Evolutionary conservation across 352 stramenopile species (phyloP).

Genomic region (Phytophthora chlamydospora): DNA sequence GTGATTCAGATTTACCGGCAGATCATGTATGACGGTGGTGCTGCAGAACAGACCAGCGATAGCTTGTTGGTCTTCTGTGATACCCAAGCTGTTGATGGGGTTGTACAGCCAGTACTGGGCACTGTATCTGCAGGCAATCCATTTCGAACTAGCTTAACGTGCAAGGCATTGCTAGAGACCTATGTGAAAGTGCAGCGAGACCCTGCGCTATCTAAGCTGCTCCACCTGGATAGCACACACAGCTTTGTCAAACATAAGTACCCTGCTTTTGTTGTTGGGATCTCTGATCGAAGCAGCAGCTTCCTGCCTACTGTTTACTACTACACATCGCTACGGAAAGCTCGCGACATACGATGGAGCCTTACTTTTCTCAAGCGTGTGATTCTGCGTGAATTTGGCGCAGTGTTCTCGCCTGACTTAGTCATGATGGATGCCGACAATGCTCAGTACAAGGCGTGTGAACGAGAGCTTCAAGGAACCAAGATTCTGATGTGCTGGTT

Average conservation of each 20-base stretch:
- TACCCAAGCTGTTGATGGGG: background rate
- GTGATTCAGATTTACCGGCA: constrained; percentile 3
- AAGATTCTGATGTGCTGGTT: constrained; percentile 2
- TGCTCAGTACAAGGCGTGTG: background rate
- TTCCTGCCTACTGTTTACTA: background rate
- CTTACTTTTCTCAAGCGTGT: background rate
- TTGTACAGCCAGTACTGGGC: background rate
- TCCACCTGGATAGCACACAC: background rate
- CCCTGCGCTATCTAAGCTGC: background rate
- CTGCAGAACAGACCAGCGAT: background rate
- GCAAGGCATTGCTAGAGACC: background rate
- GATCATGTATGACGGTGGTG: background rate
- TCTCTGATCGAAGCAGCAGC: background rate
- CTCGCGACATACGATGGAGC: background rate
- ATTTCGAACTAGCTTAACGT: constrained; percentile 2
- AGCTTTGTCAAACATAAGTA: background rate
- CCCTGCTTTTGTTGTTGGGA: background rate
- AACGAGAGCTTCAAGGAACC: background rate
- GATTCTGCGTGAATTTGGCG: background rate
- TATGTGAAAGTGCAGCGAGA: background rate
- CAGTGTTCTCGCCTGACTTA: background rate
- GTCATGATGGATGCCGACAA: constrained; percentile 4
- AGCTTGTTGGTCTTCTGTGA: constrained; percentile 1
- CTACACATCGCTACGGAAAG: background rate
- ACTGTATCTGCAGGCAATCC: background rate